Percentiles rank a stretch among this genome's conserved stretches.
These are phyloP conservation scores for Suillus plorans DNA, from an alignment of 768 basidiomycete genomes.

Conservation along the genomic window DNA sequence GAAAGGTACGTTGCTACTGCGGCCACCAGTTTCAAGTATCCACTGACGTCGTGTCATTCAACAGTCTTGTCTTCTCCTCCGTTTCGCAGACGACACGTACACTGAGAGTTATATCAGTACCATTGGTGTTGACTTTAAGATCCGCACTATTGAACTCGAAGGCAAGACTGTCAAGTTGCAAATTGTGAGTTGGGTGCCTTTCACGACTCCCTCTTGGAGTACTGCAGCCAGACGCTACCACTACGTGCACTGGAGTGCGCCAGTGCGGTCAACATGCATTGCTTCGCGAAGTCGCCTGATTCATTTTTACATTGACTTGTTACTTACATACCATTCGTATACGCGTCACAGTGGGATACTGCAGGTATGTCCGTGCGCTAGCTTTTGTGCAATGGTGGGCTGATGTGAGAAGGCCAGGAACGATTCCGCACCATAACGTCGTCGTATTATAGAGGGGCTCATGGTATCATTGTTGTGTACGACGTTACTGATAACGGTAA, in stretches of 20 bases:
- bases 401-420: constrained; percentile 74
- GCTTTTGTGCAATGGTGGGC: not conserved
- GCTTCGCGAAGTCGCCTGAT: not conserved
- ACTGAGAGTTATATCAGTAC: constrained; percentile 97
- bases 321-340: constrained; percentile 29
- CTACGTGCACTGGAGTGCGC: not conserved
- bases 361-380: constrained; percentile 58
- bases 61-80: constrained; percentile 88
- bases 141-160: constrained; percentile 97
- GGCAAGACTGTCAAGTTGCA: constrained; percentile 98
- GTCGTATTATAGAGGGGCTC: constrained; percentile 98
- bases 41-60: constrained; percentile 29
- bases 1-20: constrained; percentile 58
- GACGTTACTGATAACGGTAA: constrained; percentile 93
- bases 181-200: constrained; percentile 65
- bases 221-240: not conserved
- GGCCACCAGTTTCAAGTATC: constrained; percentile 11
- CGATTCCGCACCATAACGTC: constrained; percentile 98
- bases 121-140: constrained; percentile 99
- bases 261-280: not conserved
- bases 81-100: constrained; percentile 96
- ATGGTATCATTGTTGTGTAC: constrained; percentile 99
- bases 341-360: constrained; percentile 79
- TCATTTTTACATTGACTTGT: constrained; percentile 11
- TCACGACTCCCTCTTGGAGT: constrained; percentile 5